These are phyloP conservation scores for Syncephalis fuscata DNA, from an alignment of 371 early-diverging fungal species.

Conservation along the genomic window DNA sequence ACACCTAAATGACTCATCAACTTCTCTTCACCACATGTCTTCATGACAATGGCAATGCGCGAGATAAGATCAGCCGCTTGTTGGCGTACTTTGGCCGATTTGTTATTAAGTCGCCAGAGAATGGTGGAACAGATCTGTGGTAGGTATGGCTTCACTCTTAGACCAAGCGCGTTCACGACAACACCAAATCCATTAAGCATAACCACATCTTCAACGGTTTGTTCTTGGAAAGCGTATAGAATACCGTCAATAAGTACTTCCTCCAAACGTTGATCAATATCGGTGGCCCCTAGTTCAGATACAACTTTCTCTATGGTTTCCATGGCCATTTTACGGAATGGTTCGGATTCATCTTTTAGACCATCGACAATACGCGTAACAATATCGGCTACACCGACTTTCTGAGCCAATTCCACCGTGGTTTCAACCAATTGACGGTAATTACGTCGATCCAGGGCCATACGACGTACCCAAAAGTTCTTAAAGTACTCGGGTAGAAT, in stretches of 20 bases:
- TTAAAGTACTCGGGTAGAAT: conserved; percentile 90
- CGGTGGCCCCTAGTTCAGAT: conserved; percentile 63
- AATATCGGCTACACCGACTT: conserved; percentile 84
- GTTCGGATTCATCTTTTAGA: conserved; percentile 90
- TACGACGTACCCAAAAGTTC: conserved; percentile 94
- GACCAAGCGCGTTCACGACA: conserved; percentile 77
- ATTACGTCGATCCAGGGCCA: conserved; percentile 90
- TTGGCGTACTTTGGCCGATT: conserved; percentile 88
- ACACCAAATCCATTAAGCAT: conserved; percentile 93
- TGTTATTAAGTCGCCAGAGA: conserved; percentile 94
- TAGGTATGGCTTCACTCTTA: conserved; percentile 79
- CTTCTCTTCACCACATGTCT: conserved; percentile 86
- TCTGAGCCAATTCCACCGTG: conserved; percentile 85
- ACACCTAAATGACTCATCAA: conserved; percentile 82
- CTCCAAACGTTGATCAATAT: conserved; percentile 80
- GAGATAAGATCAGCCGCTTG: conserved; percentile 94
- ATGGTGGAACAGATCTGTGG: conserved; percentile 87
- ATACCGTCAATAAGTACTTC: conserved; percentile 90
- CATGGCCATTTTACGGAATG: conserved; percentile 94
- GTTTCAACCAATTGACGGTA: conserved; percentile 87
- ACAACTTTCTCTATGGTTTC: conserved; percentile 83
- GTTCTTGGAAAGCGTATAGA: conserved; percentile 95
- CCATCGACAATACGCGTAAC: conserved; percentile 69
- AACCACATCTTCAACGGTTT: conserved; percentile 72
- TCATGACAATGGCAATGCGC: conserved; percentile 85